These are phyloP conservation scores for Colletotrichum abscissum DNA, from an alignment of 2,329 filamentous ascomycete species.

Conservation along the genomic window DNA sequence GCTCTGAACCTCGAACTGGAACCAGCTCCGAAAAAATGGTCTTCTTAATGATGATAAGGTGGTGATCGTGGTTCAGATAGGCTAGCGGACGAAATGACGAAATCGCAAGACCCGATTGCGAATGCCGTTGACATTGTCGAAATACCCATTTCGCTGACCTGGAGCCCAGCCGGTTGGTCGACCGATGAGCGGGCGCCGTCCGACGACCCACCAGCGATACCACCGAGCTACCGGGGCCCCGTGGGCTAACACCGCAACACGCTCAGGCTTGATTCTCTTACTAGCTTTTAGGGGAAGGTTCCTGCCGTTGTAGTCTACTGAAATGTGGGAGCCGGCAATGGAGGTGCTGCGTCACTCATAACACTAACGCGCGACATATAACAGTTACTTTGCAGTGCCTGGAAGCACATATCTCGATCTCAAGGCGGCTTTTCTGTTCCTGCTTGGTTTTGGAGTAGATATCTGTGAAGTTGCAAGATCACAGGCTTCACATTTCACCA, in stretches of 20 bases:
- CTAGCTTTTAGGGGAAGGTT: background rate
- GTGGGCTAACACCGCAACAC: background rate
- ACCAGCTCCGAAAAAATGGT: background rate
- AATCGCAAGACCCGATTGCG: constrained; percentile 27
- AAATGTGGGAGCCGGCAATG: background rate
- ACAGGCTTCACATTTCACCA: background rate
- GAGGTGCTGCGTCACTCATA: background rate
- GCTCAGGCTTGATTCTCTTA: background rate
- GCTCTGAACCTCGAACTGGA: background rate
- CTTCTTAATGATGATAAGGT: background rate
- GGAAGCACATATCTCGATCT: background rate
- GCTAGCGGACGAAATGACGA: constrained; percentile 11
- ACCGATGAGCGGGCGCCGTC: background rate
- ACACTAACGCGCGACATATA: background rate
- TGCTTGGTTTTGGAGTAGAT: background rate
- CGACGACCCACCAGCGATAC: constrained; percentile 3
- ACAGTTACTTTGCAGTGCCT: background rate
- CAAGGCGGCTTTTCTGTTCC: no score
- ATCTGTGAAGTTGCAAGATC: background rate
- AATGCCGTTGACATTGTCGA: background rate
- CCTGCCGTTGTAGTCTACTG: background rate
- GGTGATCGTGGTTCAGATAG: constrained; percentile 9
- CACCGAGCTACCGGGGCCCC: background rate
- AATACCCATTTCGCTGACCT: background rate
- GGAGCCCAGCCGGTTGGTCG: constrained; percentile 24